Evolutionary conservation across 148 eudicot genomes (phyloP).

Genomic region (Vaccinium macrocarpon): DNA sequence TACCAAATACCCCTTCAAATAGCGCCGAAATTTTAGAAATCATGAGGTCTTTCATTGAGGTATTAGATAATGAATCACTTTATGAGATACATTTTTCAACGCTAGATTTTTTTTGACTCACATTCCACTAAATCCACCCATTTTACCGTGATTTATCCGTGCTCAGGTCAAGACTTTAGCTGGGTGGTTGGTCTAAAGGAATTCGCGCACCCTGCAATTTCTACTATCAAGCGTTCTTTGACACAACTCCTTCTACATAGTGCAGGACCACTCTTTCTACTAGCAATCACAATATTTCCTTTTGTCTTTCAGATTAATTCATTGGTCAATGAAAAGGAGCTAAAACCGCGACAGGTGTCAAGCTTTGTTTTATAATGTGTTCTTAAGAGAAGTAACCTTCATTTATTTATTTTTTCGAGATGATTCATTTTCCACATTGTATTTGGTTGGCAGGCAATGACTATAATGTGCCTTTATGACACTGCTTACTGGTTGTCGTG

Average conservation of each 20-base stretch:
- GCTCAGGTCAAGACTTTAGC: slow-evolving; percentile 54
- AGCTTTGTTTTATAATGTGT: neutral
- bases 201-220: slow-evolving; percentile 52
- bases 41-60: slow-evolving; percentile 69
- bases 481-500: slow-evolving; percentile 95
- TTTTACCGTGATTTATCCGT: neutral
- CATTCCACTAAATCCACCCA: neutral
- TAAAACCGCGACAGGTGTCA: slow-evolving; percentile 84
- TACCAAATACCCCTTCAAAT: slow-evolving; percentile 90
- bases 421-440: neutral
- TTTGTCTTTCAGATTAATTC: slow-evolving; percentile 72
- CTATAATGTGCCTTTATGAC: slow-evolving; percentile 90
- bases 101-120: neutral
- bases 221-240: neutral
- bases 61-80: slow-evolving; percentile 15
- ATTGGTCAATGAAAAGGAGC: slow-evolving; percentile 75
- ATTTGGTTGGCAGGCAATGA: slow-evolving; percentile 65
- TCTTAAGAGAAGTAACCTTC: neutral
- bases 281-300: slow-evolving; percentile 67
- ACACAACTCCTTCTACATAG: neutral
- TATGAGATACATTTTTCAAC: neutral
- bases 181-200: slow-evolving; percentile 79
- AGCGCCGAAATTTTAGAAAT: slow-evolving; percentile 97
- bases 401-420: neutral
- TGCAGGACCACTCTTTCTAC: slow-evolving; percentile 62